Percentiles rank a stretch among this genome's conserved stretches.
Evolutionary conservation across 1,284 basidiomycete genomes (phyloP).

Genomic region (Malassezia nana): DNA sequence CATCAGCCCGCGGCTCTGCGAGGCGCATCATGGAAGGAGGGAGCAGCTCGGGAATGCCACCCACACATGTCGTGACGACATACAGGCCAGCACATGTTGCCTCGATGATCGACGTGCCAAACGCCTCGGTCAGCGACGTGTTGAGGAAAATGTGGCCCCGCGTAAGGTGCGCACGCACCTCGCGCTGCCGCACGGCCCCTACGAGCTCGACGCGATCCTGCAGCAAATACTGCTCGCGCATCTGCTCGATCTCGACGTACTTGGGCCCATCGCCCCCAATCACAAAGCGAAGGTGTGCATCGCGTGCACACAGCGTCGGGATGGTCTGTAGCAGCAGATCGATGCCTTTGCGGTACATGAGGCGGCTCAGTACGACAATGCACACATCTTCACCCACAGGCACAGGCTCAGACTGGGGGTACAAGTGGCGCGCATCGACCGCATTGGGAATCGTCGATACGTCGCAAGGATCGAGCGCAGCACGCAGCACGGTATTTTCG

Average conservation of each 20-base stretch:
- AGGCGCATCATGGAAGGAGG: constrained; percentile 90
- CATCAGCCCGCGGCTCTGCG: constrained; percentile 73
- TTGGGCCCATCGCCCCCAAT: constrained; percentile 90
- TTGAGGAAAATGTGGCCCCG: constrained; percentile 86
- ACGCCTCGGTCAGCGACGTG: constrained; percentile 89
- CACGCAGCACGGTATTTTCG: constrained; percentile 88
- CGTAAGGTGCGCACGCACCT: constrained; percentile 72
- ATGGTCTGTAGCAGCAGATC: constrained; percentile 86
- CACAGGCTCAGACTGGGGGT: constrained; percentile 53
- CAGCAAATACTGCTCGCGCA: constrained; percentile 78
- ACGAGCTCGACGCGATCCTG: constrained; percentile 84
- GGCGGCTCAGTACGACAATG: constrained; percentile 83
- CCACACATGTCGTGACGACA: constrained; percentile 85
- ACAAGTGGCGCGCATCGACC: constrained; percentile 75
- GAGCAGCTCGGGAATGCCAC: constrained; percentile 88
- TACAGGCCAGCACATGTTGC: constrained; percentile 89
- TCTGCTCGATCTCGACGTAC: constrained; percentile 85
- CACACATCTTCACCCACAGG: constrained; percentile 11
- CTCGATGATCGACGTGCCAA: constrained; percentile 91
- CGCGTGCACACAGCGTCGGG: constrained; percentile 72
- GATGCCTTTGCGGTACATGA: constrained; percentile 92
- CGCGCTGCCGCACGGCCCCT: constrained; percentile 67
- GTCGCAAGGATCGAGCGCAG: constrained; percentile 51
- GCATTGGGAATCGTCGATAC: constrained; percentile 70
- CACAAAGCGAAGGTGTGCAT: constrained; percentile 75